A percentile compares a stretch with the other conserved stretches of the same genome.
These are phyloP conservation scores for Collariella sp. DNA, from an alignment of 495 filamentous ascomycete genomes.

Conservation along the genomic window DNA sequence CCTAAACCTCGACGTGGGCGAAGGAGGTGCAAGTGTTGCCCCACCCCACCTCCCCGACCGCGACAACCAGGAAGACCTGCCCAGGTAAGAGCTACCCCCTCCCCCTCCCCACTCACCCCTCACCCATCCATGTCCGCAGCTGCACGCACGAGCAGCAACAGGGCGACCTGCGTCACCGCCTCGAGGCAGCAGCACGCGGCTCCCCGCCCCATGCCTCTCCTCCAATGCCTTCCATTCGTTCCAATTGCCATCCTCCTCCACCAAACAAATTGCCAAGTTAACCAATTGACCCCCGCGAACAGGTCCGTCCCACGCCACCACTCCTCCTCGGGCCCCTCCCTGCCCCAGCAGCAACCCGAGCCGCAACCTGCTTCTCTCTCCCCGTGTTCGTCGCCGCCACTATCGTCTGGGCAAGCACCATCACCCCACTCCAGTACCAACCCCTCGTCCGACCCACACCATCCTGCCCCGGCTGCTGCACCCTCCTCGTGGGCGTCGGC, in stretches of 20 bases:
- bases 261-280: no score
- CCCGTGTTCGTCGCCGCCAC: background rate
- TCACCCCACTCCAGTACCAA: background rate
- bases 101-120: no score
- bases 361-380: background rate
- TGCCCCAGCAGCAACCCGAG: background rate
- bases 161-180: constrained; percentile 21
- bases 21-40: background rate
- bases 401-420: background rate
- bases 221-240: no score
- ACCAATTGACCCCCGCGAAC: background rate
- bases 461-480: background rate
- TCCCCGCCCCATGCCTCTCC: no score
- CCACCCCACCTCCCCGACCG: background rate
- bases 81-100: no score
- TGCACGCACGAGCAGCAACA: constrained; percentile 18
- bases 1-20: background rate
- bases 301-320: background rate
- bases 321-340: background rate
- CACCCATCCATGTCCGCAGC: constrained; percentile 14
- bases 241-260: no score
- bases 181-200: constrained; percentile 12
- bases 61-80: background rate
- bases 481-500: background rate
- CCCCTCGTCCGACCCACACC: background rate